Conservation (phyloP, 179 eudicot genomes). For the Camellia oleifera region DNA sequence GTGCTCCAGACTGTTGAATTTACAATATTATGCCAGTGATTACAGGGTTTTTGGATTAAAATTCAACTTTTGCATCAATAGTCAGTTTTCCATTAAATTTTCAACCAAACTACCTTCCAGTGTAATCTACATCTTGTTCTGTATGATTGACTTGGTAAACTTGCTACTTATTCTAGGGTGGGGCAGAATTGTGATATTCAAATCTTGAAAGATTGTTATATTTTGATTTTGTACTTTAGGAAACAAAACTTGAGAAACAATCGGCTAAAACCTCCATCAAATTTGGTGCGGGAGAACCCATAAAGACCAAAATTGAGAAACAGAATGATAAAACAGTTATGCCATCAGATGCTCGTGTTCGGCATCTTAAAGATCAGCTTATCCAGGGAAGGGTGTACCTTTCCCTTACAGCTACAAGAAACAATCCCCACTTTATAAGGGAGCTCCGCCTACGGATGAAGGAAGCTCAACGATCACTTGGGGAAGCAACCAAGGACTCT, state of each 20-base stretch:
- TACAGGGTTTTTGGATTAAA: too few species aligned
- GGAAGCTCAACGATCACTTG: conserved; percentile 78
- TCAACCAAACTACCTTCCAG: background rate
- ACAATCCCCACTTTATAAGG: conserved; percentile 80
- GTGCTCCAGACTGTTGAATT: background rate
- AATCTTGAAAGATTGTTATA: background rate
- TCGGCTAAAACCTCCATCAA: conserved; percentile 27
- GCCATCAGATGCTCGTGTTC: conserved; percentile 53
- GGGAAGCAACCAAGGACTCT: conserved; percentile 78
- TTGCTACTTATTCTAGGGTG: background rate
- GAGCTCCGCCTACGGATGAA: conserved; percentile 84
- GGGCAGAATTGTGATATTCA: background rate
- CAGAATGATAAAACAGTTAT: conserved; percentile 15
- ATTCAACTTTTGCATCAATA: background rate
- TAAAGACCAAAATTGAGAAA: conserved; percentile 37
- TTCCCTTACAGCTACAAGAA: conserved; percentile 79
- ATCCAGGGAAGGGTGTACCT: conserved; percentile 75
- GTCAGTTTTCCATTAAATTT: background rate
- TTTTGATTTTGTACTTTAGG: conserved; percentile 23
- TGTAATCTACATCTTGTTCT: background rate
- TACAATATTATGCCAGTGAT: background rate
- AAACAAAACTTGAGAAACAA: conserved; percentile 26
- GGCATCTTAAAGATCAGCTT: conserved; percentile 81
- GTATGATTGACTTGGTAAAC: background rate
- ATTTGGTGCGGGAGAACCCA: conserved; percentile 24